phyloP scores from a whole-genome alignment of 2,329 filamentous ascomycete species.

The Ascochyta fabae region DNA sequence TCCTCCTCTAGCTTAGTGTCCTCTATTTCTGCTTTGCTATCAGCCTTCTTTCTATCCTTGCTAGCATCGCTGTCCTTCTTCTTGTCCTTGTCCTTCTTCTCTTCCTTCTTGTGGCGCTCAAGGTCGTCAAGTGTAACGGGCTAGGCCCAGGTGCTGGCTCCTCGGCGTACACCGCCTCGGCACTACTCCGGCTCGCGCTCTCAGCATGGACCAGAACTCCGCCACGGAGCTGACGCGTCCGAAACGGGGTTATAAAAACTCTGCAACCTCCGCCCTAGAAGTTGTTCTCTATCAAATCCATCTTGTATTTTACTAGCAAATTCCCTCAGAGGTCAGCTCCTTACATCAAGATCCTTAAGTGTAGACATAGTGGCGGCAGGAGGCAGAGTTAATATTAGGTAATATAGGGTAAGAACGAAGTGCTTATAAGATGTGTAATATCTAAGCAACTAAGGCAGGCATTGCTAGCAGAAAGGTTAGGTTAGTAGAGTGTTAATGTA shows the following conservation, averaged over 20 bases:
- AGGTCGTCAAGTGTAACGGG: conserved; percentile 90
- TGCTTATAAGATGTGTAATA: background rate
- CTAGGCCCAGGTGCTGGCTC: too few relatives aligned
- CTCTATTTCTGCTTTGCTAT: conserved; percentile 89
- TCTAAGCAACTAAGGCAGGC: conserved; percentile 3
- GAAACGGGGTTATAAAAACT: too few relatives aligned
- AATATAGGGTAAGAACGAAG: background rate
- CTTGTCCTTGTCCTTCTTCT: conserved; percentile 64
- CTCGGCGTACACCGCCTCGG: too few relatives aligned
- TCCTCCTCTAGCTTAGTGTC: conserved; percentile 74
- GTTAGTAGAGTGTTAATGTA: conserved; percentile 26
- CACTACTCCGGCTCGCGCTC: too few relatives aligned
- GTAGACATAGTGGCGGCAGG: conserved; percentile 72
- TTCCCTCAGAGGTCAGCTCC: too few relatives aligned
- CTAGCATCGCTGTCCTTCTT: conserved; percentile 60
- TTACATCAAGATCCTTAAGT: conserved; percentile 88
- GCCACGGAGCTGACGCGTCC: too few relatives aligned
- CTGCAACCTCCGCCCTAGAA: too few relatives aligned
- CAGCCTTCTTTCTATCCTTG: conserved; percentile 63
- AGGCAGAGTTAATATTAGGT: conserved; percentile 10
- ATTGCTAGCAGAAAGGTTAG: conserved; percentile 12
- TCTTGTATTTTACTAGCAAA: too few relatives aligned
- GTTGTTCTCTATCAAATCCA: too few relatives aligned
- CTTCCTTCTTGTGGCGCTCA: conserved; percentile 78
- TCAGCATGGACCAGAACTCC: too few relatives aligned